phyloP scores from a whole-genome alignment of 1,284 basidiomycete species.

The Anthracocystis setariae region DNA sequence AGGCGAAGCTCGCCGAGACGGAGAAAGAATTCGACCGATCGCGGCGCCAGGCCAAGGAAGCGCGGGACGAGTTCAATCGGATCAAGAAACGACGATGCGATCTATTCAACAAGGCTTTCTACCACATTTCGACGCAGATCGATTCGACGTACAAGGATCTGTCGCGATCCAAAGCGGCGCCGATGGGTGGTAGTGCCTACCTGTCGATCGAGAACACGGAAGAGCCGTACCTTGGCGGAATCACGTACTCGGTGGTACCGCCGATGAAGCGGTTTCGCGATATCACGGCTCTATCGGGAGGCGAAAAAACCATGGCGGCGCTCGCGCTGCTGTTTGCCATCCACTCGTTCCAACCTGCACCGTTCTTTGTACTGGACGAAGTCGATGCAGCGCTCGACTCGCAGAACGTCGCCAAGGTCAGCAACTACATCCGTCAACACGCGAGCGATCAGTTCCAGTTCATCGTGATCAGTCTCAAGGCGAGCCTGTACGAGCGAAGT shows the following conservation, averaged over 20 bases:
- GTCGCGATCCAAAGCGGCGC: slow-evolving; percentile 90
- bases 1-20: slow-evolving; percentile 73
- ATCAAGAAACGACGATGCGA: slow-evolving; percentile 78
- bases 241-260: slow-evolving; percentile 96
- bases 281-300: slow-evolving; percentile 97
- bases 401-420: slow-evolving; percentile 65
- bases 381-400: slow-evolving; percentile 86
- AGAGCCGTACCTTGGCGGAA: slow-evolving; percentile 94
- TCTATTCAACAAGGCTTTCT: slow-evolving; percentile 94
- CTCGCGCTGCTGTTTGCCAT: slow-evolving; percentile 94
- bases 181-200: slow-evolving; percentile 95
- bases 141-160: slow-evolving; percentile 97
- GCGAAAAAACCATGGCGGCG: slow-evolving; percentile 98
- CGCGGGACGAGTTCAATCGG: slow-evolving; percentile 89
- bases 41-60: slow-evolving; percentile 81
- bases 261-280: slow-evolving; percentile 99
- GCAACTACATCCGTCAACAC: slow-evolving; percentile 64
- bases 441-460: slow-evolving; percentile 81
- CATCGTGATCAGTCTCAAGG: slow-evolving; percentile 93
- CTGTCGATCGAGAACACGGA: slow-evolving; percentile 94
- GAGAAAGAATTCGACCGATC: slow-evolving; percentile 73
- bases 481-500: slow-evolving; percentile 82
- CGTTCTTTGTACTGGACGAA: slow-evolving; percentile 98
- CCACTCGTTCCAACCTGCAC: slow-evolving; percentile 91
- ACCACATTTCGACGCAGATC: slow-evolving; percentile 92